Evolutionary conservation across 2,329 filamentous ascomycete genomes (phyloP).

Genomic region (Ophiostoma australiae): DNA sequence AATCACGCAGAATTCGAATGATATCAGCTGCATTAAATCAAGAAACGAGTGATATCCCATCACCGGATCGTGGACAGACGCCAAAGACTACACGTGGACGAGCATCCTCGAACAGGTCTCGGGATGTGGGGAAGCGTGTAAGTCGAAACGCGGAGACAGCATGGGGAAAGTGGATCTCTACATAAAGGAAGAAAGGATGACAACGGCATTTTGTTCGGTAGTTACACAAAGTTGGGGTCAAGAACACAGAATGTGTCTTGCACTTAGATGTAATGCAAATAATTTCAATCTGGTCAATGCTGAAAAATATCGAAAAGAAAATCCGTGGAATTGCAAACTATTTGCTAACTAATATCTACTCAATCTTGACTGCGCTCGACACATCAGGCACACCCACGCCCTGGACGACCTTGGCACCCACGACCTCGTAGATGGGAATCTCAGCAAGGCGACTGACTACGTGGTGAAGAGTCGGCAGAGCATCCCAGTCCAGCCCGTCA

Average conservation of each 20-base stretch:
- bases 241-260: background rate
- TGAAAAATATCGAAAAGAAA: too few species aligned
- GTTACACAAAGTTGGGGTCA: background rate
- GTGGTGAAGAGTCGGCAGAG: conserved; percentile 57
- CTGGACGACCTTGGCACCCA: conserved; percentile 52
- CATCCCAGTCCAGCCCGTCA: conserved; percentile 47
- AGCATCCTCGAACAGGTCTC: background rate
- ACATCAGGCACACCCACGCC: conserved; percentile 49
- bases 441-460: conserved; percentile 48
- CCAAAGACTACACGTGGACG: background rate
- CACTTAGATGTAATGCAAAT: too few species aligned
- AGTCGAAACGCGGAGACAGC: background rate
- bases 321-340: background rate
- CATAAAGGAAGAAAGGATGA: too few species aligned
- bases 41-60: background rate
- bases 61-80: background rate
- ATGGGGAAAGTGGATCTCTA: background rate
- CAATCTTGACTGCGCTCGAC: conserved; percentile 19
- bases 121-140: conserved; percentile 15
- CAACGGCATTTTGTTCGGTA: background rate
- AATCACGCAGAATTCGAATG: background rate
- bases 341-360: background rate
- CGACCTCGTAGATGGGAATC: conserved; percentile 53
- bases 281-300: too few species aligned
- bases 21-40: conserved; percentile 1